phyloP scores from a whole-genome alignment of 306 rosid genomes.

The Sicyos baderoa region DNA sequence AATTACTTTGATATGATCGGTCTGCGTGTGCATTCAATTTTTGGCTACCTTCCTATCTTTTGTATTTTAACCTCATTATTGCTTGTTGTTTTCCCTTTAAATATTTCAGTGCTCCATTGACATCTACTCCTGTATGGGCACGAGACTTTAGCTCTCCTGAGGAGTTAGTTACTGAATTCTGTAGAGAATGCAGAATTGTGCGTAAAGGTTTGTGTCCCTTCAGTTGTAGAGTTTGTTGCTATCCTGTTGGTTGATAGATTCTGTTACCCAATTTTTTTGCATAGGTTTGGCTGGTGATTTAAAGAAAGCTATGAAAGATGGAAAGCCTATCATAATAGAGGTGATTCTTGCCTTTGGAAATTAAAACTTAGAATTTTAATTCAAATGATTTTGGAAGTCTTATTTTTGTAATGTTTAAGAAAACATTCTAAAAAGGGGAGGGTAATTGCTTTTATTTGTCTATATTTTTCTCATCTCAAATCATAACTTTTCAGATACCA shows the following conservation, averaged over 20 bases:
- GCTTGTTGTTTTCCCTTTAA: conserved; percentile 23
- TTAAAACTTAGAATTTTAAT: not conserved
- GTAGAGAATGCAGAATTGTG: conserved; percentile 95
- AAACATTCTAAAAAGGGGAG: not conserved
- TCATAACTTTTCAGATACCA: not conserved
- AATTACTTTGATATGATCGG: not conserved
- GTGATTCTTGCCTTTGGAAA: conserved; percentile 24
- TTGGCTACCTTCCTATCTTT: not conserved
- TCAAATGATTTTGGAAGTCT: not conserved
- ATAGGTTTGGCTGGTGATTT: conserved; percentile 94
- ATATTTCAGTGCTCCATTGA: conserved; percentile 67
- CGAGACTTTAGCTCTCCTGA: conserved; percentile 82
- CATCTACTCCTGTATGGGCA: conserved; percentile 81
- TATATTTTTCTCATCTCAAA: conserved; percentile 8
- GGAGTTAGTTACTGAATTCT: conserved; percentile 86
- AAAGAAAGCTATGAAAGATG: conserved; percentile 99
- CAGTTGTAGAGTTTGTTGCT: not conserved
- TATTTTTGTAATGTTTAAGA: not conserved
- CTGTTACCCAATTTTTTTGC: conserved; percentile 25
- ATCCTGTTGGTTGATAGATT: not conserved
- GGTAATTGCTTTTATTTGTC: not conserved
- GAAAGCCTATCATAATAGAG: conserved; percentile 95
- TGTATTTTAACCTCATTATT: conserved; percentile 17
- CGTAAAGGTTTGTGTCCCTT: conserved; percentile 50
- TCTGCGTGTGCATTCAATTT: not conserved